Evolutionary conservation across 2,329 filamentous ascomycete species (phyloP).

Genomic region (Trichophaea hybrida): DNA sequence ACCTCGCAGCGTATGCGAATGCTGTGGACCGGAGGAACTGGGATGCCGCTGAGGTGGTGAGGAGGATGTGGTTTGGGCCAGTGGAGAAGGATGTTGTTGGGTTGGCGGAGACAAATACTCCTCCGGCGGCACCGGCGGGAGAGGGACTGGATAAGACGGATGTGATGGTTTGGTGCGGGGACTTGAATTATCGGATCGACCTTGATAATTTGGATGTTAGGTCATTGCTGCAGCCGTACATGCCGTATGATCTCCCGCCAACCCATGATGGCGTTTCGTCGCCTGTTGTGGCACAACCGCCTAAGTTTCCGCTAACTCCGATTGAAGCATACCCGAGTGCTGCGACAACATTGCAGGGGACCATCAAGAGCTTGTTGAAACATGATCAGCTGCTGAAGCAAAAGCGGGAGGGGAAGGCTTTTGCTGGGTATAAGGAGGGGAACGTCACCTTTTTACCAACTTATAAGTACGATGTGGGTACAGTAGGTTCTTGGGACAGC

Average conservation of each 20-base stretch:
- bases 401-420: conserved; percentile 61
- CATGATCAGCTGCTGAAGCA: conserved; percentile 74
- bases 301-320: conserved; percentile 15
- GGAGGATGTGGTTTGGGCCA: conserved; percentile 47
- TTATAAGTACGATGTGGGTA: conserved; percentile 97
- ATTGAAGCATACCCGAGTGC: conserved; percentile 20
- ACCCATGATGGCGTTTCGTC: conserved; percentile 14
- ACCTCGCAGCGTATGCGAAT: conserved; percentile 77
- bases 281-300: conserved; percentile 9
- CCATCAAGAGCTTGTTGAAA: conserved; percentile 68
- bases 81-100: conserved; percentile 49
- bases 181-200: conserved; percentile 86
- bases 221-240: conserved; percentile 43
- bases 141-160: conserved; percentile 77
- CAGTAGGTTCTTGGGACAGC: conserved; percentile 78
- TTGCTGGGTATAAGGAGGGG: conserved; percentile 88
- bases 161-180: conserved; percentile 90
- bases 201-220: conserved; percentile 84
- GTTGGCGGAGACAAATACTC: neutral
- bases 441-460: conserved; percentile 78
- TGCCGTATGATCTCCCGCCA: conserved; percentile 23
- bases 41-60: conserved; percentile 68
- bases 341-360: conserved; percentile 52
- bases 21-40: conserved; percentile 74
- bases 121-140: conserved; percentile 32